Evolutionary conservation across 495 filamentous ascomycete species (phyloP).

Genomic region (Lindgomyces ingoldianus): DNA sequence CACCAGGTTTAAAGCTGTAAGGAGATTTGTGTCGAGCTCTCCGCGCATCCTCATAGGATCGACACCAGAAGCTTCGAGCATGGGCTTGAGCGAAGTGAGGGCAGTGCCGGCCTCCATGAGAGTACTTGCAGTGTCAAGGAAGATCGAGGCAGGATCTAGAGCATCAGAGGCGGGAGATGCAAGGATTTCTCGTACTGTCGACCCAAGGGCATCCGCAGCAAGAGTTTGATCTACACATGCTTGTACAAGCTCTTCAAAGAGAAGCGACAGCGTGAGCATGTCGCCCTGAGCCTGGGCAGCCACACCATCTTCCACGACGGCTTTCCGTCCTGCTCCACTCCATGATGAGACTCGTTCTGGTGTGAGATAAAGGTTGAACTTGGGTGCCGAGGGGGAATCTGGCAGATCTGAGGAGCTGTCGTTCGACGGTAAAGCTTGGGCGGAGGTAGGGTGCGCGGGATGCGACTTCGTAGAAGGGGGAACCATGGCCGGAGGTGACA

Average conservation of each 20-base stretch:
- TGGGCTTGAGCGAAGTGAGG: conserved; percentile 50
- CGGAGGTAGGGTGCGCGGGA: neutral
- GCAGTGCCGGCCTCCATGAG: conserved; percentile 65
- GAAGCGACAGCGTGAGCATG: conserved; percentile 60
- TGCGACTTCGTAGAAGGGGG: conserved; percentile 37
- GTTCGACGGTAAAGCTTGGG: neutral
- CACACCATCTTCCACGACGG: conserved; percentile 50
- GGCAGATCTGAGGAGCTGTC: neutral
- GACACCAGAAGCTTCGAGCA: conserved; percentile 71
- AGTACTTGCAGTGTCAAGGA: conserved; percentile 58
- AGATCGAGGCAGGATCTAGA: conserved; percentile 56
- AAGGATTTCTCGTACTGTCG: conserved; percentile 71
- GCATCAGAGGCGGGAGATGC: conserved; percentile 55
- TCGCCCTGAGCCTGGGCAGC: conserved; percentile 66
- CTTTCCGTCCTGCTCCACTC: conserved; percentile 51
- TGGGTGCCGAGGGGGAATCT: conserved; percentile 1
- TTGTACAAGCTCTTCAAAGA: conserved; percentile 84
- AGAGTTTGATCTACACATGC: conserved; percentile 70
- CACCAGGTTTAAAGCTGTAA: conserved; percentile 75
- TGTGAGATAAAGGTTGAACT: conserved; percentile 19
- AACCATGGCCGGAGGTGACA: conserved; percentile 21
- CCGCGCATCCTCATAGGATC: conserved; percentile 72
- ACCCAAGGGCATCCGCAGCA: conserved; percentile 66
- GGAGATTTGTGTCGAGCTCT: conserved; percentile 73
- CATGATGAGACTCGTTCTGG: conserved; percentile 50